Evolutionary conservation across 768 basidiomycete species (phyloP).

Genomic region (Boletales sp.): DNA sequence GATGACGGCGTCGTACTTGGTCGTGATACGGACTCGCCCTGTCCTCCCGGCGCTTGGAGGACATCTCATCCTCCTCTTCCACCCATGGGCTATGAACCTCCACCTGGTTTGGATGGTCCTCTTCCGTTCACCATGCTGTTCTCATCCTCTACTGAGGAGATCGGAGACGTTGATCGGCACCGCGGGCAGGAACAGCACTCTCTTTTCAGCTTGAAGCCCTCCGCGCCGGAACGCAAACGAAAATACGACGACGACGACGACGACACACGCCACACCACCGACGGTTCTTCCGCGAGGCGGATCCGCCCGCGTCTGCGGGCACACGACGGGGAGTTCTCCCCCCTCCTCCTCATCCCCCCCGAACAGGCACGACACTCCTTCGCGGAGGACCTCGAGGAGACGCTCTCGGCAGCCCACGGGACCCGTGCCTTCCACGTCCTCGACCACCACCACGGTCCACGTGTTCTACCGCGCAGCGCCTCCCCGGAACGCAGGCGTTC

Average conservation of each 20-base stretch:
- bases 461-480: not conserved
- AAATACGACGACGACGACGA: not conserved
- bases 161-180: no score
- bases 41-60: not conserved
- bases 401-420: not conserved
- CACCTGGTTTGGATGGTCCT: not conserved
- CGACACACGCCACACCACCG: no score
- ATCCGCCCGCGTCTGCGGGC: constrained; percentile 6
- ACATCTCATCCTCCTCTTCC: not conserved
- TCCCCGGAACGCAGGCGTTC: constrained; percentile 5
- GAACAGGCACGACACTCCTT: not conserved
- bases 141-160: not conserved
- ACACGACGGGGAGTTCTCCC: constrained; percentile 17
- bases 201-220: not conserved
- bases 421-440: not conserved
- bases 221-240: constrained; percentile 17
- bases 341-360: constrained; percentile 21
- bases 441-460: not conserved
- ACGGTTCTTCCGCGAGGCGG: not conserved
- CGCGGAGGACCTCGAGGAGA: constrained; percentile 6
- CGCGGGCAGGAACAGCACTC: no score
- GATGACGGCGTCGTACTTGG: constrained; percentile 1
- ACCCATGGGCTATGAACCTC: not conserved
- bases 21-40: not conserved
- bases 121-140: not conserved